phyloP scores from a whole-genome alignment of 164 flowering plant genomes.

The Vitis cinerea region DNA sequence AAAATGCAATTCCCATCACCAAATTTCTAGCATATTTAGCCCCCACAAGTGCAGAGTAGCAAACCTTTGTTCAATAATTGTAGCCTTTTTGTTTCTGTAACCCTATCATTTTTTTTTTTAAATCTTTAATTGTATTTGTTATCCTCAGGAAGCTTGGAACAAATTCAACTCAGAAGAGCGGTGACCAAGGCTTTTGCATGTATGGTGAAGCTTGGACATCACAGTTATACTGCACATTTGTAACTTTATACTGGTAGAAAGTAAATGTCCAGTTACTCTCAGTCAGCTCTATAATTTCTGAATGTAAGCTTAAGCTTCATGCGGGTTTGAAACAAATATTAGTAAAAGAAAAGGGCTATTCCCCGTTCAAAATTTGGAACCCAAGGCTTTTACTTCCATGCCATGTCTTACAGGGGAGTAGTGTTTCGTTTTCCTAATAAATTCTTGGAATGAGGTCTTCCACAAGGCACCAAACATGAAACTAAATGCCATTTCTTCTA shows the following conservation, averaged over 20 bases:
- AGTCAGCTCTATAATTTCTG: neutral
- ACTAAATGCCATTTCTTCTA: too few relatives aligned
- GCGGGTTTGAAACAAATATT: conserved; percentile 5
- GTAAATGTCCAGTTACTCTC: conserved; percentile 5
- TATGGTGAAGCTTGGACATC: neutral
- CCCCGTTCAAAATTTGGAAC: neutral
- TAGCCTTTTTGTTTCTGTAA: too few relatives aligned
- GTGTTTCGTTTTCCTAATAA: too few relatives aligned
- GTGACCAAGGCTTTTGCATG: conserved; percentile 16
- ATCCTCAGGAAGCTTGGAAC: conserved; percentile 64
- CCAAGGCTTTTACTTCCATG: too few relatives aligned
- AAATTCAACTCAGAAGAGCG: conserved; percentile 68
- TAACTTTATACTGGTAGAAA: conserved; percentile 9
- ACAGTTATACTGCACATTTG: conserved; percentile 3
- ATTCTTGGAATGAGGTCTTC: too few relatives aligned
- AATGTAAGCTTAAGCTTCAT: conserved; percentile 9
- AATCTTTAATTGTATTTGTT: neutral
- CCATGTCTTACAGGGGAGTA: too few relatives aligned
- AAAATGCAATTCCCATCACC: too few relatives aligned
- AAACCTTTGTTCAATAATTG: neutral
- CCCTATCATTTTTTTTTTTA: neutral
- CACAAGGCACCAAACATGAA: too few relatives aligned
- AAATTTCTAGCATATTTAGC: too few relatives aligned
- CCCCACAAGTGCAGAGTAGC: too few relatives aligned
- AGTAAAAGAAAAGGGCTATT: neutral